Evolutionary conservation across 1,284 basidiomycete genomes (phyloP).

Genomic region (Leccinum insolens): DNA sequence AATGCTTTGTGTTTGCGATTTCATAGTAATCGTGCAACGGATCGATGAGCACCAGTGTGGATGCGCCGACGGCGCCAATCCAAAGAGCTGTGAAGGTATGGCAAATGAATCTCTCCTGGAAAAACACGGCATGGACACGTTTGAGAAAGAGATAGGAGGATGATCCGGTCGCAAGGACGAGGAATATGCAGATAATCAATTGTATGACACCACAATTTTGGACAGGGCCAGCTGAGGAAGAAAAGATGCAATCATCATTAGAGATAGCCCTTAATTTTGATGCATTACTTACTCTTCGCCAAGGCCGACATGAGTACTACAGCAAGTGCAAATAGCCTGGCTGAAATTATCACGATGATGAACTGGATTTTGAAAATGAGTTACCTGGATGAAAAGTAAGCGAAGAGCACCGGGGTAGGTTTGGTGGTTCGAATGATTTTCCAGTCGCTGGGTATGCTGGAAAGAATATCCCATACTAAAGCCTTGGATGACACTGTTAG

Average conservation of each 20-base stretch:
- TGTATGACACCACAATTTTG: slow-evolving; percentile 20
- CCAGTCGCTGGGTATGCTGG: slow-evolving; percentile 25
- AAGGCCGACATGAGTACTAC: slow-evolving; percentile 23
- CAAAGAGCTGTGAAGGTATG: slow-evolving; percentile 30
- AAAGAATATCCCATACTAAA: slow-evolving; percentile 30
- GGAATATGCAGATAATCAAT: slow-evolving; percentile 20
- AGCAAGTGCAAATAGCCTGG: slow-evolving; percentile 22
- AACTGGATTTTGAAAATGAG: background rate
- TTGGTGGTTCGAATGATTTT: slow-evolving; percentile 21
- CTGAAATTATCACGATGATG: slow-evolving; percentile 9
- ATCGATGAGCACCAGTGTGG: slow-evolving; percentile 20
- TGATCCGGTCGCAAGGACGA: slow-evolving; percentile 25
- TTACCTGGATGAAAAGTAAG: slow-evolving; percentile 34
- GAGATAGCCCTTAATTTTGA: background rate
- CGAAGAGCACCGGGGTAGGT: slow-evolving; percentile 20
- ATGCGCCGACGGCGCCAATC: slow-evolving; percentile 25
- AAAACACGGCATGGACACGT: slow-evolving; percentile 34
- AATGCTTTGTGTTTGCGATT: slow-evolving; percentile 28
- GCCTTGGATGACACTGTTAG: slow-evolving; percentile 22
- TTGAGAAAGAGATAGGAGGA: slow-evolving; percentile 37
- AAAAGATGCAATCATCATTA: background rate
- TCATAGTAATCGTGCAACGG: slow-evolving; percentile 20
- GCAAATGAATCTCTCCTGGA: slow-evolving; percentile 17
- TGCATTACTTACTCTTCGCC: too few relatives aligned
- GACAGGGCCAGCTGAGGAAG: slow-evolving; percentile 26